These are phyloP conservation scores for Trichoderma atrobrunneum DNA, from an alignment of 2,329 filamentous ascomycete genomes.

Conservation along the genomic window DNA sequence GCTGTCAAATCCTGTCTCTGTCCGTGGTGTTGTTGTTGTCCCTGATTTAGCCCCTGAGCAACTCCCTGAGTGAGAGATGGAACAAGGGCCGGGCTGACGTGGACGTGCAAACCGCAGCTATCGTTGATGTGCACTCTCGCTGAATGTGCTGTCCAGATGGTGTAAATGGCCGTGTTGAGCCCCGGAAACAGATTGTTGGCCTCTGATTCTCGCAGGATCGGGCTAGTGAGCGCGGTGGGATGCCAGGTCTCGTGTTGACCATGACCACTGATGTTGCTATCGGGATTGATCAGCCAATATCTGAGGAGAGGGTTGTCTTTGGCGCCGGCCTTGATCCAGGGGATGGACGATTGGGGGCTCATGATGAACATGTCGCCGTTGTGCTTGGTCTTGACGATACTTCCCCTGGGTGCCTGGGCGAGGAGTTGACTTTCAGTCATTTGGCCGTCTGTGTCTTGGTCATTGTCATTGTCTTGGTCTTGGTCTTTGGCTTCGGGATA, in stretches of 20 bases:
- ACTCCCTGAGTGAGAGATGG: not conserved
- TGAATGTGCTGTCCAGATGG: not conserved
- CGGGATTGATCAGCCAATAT: conserved; percentile 19
- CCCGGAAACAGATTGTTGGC: conserved; percentile 4
- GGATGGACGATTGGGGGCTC: not conserved
- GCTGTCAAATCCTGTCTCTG: conserved; percentile 38
- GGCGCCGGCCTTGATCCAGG: not conserved
- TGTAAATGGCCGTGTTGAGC: conserved; percentile 16
- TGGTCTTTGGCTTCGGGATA: not conserved
- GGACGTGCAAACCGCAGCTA: conserved; percentile 22
- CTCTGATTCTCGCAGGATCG: conserved; percentile 20
- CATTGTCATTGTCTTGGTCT: not conserved
- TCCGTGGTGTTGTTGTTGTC: not conserved
- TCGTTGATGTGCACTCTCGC: not conserved
- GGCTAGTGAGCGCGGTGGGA: conserved; percentile 20
- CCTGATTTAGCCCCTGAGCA: not conserved
- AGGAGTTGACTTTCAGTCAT: not conserved
- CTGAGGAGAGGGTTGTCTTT: not conserved
- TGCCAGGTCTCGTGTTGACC: not conserved
- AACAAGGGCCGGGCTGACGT: conserved; percentile 14
- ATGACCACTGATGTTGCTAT: not conserved
- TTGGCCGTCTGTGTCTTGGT: too few species aligned
- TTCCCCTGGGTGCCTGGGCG: not conserved
- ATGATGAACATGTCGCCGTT: conserved; percentile 16
- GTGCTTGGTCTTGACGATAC: conserved; percentile 13